Evolutionary conservation across 2,329 filamentous ascomycete species (phyloP), one percentile per base, ranked within the genome.

Genomic region (Diplodia mutila): DNA sequence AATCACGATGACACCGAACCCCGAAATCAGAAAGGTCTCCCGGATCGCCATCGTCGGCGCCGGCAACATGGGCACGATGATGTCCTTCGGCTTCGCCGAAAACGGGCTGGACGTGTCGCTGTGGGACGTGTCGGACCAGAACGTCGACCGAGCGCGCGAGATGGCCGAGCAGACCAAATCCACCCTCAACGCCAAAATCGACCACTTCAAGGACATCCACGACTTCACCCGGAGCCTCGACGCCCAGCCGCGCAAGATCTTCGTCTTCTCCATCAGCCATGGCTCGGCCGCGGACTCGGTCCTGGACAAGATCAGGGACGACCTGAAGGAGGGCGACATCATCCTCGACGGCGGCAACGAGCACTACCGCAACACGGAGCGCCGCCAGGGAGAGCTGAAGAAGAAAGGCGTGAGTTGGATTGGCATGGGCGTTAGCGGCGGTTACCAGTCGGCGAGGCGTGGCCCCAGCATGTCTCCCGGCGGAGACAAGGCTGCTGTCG

Each of bases 301-400:
- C 18, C 65, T 76, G 4, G 67, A 72, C 69, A 70, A 75, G 71
- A 21, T 83, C 21, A 76, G 77, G 52, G 72, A 74, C 7, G 73
- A 83, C 63, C 75, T 88, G 3, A 79, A 80, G 23, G 75, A 77
- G 37, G 86, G 85, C 2, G 86, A 89, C 72, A 83, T 89, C 42
- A 83, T 89, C 61, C 78, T 89, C 23, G 86, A 89, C 72, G 84
- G 84, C 3, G 83, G 83, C 1, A 89, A 89, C 70, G 86, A 89
- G 73, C 78, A 86, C 71, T 88, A 85, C 74, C 76, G 80, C 21
- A 81, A 81, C 27, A 89, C 86, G 0, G 83, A 89, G 71, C 72
- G 83, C 16, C 77, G 86, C 42, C 86, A 88, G 72, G 78, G 76
- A 49, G 79, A 83, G 34, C 79, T 87, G 7, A 77, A 80, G 2